Conservation (phyloP, 2,329 filamentous ascomycete genomes). For the Pseudocercospora macadamiae region DNA sequence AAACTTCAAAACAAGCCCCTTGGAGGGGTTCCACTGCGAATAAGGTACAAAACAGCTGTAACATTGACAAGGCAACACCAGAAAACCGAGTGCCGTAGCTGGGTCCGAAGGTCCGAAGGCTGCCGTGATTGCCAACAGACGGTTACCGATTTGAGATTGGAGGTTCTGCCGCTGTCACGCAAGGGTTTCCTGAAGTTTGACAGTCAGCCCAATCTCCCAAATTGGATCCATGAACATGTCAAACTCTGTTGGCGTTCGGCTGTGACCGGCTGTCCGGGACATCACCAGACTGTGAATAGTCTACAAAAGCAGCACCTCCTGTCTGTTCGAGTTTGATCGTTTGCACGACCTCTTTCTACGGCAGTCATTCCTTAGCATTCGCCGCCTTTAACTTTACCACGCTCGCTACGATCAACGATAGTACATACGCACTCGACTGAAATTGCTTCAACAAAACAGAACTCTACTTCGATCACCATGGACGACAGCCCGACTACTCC, state of each 20-base stretch:
- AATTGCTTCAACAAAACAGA: no score
- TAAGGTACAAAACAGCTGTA: neutral
- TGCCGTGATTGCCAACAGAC: slow-evolving; percentile 5
- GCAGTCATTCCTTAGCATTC: neutral
- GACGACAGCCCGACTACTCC: neutral
- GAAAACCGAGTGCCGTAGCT: neutral
- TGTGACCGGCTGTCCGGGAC: slow-evolving; percentile 1
- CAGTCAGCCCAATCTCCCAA: neutral
- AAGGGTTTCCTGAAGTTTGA: neutral
- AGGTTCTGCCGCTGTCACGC: neutral
- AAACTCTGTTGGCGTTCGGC: neutral
- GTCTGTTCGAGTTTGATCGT: neutral
- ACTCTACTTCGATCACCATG: no score
- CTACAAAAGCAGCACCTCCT: neutral
- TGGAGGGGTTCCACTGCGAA: neutral
- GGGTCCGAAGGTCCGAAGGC: neutral
- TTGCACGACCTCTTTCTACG: neutral
- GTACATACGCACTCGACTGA: no score
- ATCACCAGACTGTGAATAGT: neutral
- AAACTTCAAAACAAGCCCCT: neutral
- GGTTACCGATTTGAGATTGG: neutral
- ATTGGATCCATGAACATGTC: neutral
- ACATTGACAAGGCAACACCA: neutral
- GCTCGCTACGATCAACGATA: neutral
- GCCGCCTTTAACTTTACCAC: neutral